Conservation (phyloP, 2,329 filamentous ascomycete genomes). For the Scedosporium aurantiacum region DNA sequence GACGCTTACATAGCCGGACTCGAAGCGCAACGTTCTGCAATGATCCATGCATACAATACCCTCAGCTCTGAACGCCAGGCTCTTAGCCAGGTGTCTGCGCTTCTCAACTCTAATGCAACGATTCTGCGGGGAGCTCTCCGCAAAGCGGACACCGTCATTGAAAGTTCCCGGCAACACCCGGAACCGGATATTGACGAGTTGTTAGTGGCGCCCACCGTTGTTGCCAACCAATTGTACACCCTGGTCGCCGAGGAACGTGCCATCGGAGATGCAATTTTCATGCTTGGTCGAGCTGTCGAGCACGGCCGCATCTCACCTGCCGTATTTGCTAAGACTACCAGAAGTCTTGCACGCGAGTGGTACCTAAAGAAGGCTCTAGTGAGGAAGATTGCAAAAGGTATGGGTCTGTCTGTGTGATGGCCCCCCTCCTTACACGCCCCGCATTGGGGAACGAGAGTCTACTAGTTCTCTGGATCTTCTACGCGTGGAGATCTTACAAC, state of each 20-base stretch:
- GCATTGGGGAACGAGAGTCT: too few species aligned
- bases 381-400: constrained; percentile 64
- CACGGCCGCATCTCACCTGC: constrained; percentile 57
- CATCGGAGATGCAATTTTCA: constrained; percentile 76
- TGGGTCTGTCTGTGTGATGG: constrained; percentile 46
- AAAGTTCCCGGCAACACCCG: constrained; percentile 55
- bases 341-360: constrained; percentile 65
- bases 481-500: too few species aligned
- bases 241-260: constrained; percentile 82
- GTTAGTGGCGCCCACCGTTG: constrained; percentile 85
- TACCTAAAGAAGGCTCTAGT: constrained; percentile 75
- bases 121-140: constrained; percentile 68
- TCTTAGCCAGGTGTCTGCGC: constrained; percentile 57
- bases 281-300: constrained; percentile 65
- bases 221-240: constrained; percentile 84
- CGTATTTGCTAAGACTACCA: constrained; percentile 70
- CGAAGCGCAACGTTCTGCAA: constrained; percentile 66
- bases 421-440: too few species aligned
- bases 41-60: constrained; percentile 55
- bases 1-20: constrained; percentile 64
- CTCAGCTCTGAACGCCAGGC: constrained; percentile 65
- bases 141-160: constrained; percentile 69
- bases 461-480: too few species aligned
- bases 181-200: constrained; percentile 79
- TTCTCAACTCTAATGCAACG: constrained; percentile 64